A percentile compares a stretch with the other conserved stretches of the same genome.
These are phyloP conservation scores for Penstemon barbatus DNA, from an alignment of 257 asterid genomes.

Conservation along the genomic window DNA sequence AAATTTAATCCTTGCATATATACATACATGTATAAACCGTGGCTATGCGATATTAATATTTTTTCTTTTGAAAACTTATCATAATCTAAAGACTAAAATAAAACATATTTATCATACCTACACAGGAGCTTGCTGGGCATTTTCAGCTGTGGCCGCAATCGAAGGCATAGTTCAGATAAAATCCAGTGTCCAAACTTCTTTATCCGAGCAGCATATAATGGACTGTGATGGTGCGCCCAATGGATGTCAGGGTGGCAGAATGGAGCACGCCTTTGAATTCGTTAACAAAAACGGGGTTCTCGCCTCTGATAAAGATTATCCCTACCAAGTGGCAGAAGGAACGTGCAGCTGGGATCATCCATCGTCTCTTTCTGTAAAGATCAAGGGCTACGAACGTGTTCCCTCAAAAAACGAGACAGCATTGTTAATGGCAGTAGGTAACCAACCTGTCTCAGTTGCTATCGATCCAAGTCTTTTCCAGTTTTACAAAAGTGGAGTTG, in stretches of 20 bases:
- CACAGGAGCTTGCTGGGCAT: conserved; percentile 44
- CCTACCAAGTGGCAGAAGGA: conserved; percentile 23
- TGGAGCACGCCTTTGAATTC: conserved; percentile 28
- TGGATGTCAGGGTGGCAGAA: conserved; percentile 30
- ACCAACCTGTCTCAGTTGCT: conserved; percentile 31
- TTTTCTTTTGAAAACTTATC: too few species aligned
- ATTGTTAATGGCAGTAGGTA: conserved; percentile 28
- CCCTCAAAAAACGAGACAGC: conserved; percentile 20
- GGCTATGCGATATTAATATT: too few species aligned
- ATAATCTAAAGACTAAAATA: not conserved
- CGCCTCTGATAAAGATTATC: conserved; percentile 31
- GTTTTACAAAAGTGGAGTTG: conserved; percentile 30
- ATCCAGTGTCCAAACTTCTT: conserved; percentile 22
- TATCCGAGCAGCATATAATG: conserved; percentile 38
- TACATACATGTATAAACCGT: too few species aligned
- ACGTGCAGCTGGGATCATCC: conserved; percentile 17
- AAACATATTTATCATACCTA: not conserved
- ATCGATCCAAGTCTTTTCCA: conserved; percentile 26
- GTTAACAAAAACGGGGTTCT: conserved; percentile 26
- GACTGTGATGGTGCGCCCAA: conserved; percentile 30
- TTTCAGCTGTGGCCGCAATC: conserved; percentile 36
- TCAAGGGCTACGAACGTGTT: conserved; percentile 22
- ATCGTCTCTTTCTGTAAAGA: conserved; percentile 20
- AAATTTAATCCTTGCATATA: too few species aligned
- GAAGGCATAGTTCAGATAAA: conserved; percentile 33